Conservation (phyloP, 192 early-diverging fungal genomes). For the Fimicolochytrium jonesii region DNA sequence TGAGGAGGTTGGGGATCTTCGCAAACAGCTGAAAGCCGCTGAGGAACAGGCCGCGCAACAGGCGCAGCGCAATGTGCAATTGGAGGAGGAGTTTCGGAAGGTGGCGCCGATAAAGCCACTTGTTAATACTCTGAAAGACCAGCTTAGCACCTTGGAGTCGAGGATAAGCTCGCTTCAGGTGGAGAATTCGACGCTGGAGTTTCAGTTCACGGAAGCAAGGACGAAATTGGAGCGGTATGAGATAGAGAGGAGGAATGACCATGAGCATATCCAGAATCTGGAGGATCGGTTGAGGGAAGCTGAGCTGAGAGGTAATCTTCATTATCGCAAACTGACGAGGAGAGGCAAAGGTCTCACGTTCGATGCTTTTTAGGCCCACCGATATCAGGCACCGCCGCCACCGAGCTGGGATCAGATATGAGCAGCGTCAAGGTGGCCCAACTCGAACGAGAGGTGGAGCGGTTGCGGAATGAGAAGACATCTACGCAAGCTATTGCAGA, state of each 20-base stretch:
- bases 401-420: no score
- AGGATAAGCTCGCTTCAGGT: constrained; percentile 62
- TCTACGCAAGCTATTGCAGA: constrained; percentile 22
- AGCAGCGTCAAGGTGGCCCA: constrained; percentile 41
- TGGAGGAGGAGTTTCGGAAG: constrained; percentile 88
- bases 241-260: constrained; percentile 58
- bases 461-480: constrained; percentile 19
- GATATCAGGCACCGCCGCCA: no score
- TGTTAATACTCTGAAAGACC: constrained; percentile 87
- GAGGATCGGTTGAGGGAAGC: constrained; percentile 80
- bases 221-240: constrained; percentile 62
- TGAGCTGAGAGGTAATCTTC: constrained; percentile 65
- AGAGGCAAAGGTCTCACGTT: no score
- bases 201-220: constrained; percentile 59
- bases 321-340: no score
- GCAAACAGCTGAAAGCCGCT: constrained; percentile 66
- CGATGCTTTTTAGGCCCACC: no score
- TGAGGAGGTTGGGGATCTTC: constrained; percentile 79
- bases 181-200: constrained; percentile 68
- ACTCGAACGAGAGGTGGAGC: constrained; percentile 59
- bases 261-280: constrained; percentile 71
- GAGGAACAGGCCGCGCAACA: constrained; percentile 74
- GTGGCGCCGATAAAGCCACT: constrained; percentile 69
- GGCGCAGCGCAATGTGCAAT: constrained; percentile 63
- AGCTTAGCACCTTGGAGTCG: constrained; percentile 69